Percentiles rank a stretch among this genome's conserved stretches.
Conservation (phyloP, 345 rosid genomes). For the Lumnitzera racemosa region DNA sequence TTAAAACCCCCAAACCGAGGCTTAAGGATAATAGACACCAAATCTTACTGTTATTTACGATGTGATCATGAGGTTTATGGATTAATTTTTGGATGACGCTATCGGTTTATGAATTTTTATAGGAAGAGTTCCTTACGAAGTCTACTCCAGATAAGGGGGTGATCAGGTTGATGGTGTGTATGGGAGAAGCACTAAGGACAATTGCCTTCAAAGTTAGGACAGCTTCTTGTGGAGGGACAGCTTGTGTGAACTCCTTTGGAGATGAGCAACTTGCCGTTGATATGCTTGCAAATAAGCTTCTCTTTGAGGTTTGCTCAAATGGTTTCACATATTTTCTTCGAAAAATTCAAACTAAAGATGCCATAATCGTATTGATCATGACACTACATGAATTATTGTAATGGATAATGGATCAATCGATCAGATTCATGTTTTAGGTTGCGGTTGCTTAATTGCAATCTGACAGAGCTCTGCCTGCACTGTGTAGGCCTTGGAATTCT, state of each 20-base stretch:
- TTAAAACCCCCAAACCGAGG: too few species aligned
- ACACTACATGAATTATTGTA: too few species aligned
- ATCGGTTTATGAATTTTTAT: neutral
- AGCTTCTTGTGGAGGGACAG: constrained; percentile 97
- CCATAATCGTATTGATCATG: too few species aligned
- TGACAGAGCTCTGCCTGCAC: constrained; percentile 1
- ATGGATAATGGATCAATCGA: neutral
- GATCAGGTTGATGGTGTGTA: constrained; percentile 64
- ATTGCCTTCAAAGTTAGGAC: constrained; percentile 89
- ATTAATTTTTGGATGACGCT: neutral
- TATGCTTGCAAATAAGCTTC: constrained; percentile 88
- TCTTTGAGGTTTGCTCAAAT: constrained; percentile 56
- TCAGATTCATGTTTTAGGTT: neutral
- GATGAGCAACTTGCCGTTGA: constrained; percentile 99
- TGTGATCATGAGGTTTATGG: neutral
- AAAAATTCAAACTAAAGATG: too few species aligned
- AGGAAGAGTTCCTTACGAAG: constrained; percentile 90
- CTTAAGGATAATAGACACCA: too few species aligned
- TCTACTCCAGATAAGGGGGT: constrained; percentile 82
- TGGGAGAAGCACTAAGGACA: constrained; percentile 96
- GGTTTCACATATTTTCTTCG: too few species aligned
- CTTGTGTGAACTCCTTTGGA: constrained; percentile 87
- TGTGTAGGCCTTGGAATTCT: constrained; percentile 70
- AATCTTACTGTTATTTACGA: neutral
- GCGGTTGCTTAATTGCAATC: neutral